Conservation (phyloP, 1,139 yeast species). For the Candida gigantensis region DNA sequence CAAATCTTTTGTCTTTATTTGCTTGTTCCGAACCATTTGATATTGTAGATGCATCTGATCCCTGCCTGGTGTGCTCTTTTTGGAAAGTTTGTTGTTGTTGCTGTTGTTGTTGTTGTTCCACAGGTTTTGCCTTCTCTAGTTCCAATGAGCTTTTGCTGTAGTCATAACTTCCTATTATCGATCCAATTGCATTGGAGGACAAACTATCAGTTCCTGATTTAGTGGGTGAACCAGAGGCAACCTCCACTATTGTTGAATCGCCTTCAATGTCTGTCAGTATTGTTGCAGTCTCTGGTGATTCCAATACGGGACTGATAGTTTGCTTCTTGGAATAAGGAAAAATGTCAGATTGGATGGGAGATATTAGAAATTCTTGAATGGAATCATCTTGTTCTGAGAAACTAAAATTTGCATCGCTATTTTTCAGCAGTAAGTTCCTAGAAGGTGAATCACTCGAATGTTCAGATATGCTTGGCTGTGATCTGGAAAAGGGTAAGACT, state of each 20-base stretch:
- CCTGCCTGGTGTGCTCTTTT: conserved; percentile 33
- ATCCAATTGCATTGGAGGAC: conserved; percentile 23
- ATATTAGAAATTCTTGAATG: conserved; percentile 24
- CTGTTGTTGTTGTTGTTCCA: too few relatives aligned
- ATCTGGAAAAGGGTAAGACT: conserved; percentile 4
- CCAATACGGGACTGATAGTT: conserved; percentile 16
- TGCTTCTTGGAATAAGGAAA: conserved; percentile 9
- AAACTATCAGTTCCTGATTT: conserved; percentile 13
- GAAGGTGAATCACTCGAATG: conserved; percentile 1
- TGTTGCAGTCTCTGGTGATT: conserved; percentile 10
- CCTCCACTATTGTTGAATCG: conserved; percentile 8
- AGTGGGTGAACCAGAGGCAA: conserved; percentile 14
- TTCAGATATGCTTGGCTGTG: conserved; percentile 3
- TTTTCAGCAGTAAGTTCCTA: conserved; percentile 4
- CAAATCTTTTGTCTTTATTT: conserved; percentile 42
- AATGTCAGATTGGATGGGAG: conserved; percentile 18
- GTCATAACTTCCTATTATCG: conserved; percentile 34
- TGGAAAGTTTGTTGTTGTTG: not conserved
- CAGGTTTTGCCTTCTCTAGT: conserved; percentile 4
- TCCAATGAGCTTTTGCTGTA: conserved; percentile 27
- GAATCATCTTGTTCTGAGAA: conserved; percentile 25
- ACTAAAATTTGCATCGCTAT: conserved; percentile 8
- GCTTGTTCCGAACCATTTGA: conserved; percentile 33
- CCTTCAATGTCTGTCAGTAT: conserved; percentile 7
- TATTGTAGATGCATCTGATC: conserved; percentile 38